These are phyloP conservation scores for Saturnispora saitoi DNA, from an alignment of 805 yeast species.

Conservation along the genomic window DNA sequence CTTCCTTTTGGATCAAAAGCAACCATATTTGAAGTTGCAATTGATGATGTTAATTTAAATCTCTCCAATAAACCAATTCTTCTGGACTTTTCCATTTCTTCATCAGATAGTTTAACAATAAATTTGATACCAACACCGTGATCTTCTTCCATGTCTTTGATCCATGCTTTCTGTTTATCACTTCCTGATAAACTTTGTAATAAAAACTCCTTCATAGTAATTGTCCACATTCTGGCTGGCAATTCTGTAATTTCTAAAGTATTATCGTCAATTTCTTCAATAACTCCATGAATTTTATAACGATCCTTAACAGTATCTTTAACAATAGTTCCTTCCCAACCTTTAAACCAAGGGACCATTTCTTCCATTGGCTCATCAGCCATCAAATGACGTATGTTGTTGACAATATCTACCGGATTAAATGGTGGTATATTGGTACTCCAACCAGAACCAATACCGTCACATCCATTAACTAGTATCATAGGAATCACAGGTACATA, in stretches of 20 bases:
- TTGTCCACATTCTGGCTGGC: slow-evolving; percentile 90
- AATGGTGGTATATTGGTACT: slow-evolving; percentile 86
- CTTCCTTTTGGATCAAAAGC: slow-evolving; percentile 88
- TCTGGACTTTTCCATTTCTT: slow-evolving; percentile 75
- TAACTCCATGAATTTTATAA: slow-evolving; percentile 68
- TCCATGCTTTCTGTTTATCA: slow-evolving; percentile 75
- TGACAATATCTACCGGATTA: slow-evolving; percentile 77
- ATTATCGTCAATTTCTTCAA: slow-evolving; percentile 71
- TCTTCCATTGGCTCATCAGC: slow-evolving; percentile 58
- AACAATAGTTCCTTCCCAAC: slow-evolving; percentile 85
- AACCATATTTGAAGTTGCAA: slow-evolving; percentile 82
- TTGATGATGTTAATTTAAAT: slow-evolving; percentile 64
- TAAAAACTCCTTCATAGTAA: slow-evolving; percentile 78
- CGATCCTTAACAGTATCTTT: slow-evolving; percentile 49
- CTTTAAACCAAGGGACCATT: slow-evolving; percentile 90
- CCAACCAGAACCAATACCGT: slow-evolving; percentile 99
- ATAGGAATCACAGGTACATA: slow-evolving; percentile 91
- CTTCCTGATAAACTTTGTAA: slow-evolving; percentile 65
- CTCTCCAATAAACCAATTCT: slow-evolving; percentile 73
- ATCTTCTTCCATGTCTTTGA: slow-evolving; percentile 90
- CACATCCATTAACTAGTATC: slow-evolving; percentile 91
- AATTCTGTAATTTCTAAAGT: slow-evolving; percentile 86
- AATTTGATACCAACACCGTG: slow-evolving; percentile 78
- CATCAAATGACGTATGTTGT: slow-evolving; percentile 67
- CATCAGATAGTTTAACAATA: slow-evolving; percentile 61